Evolutionary conservation across 345 rosid species (phyloP).

Genomic region (Aquilaria yunnanensis): DNA sequence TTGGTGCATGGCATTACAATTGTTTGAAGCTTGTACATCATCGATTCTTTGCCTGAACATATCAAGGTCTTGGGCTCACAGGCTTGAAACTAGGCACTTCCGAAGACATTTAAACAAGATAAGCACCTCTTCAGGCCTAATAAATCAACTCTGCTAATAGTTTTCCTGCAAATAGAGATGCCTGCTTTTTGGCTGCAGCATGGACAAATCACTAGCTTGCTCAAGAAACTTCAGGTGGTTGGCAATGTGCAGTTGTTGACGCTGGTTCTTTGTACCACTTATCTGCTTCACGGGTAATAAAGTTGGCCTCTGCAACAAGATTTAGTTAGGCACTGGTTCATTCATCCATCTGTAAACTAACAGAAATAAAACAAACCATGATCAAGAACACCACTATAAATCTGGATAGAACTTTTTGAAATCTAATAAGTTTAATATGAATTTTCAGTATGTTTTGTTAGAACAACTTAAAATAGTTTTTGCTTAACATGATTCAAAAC

Average conservation of each 20-base stretch:
- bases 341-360: not conserved
- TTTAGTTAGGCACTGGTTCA: not conserved
- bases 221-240: conserved; percentile 25
- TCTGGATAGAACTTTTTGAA: not conserved
- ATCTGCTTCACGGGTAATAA: conserved; percentile 63
- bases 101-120: no score
- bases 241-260: conserved; percentile 28
- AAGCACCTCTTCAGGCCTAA: no score
- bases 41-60: no score
- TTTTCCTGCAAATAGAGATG: not conserved
- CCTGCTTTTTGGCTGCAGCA: not conserved
- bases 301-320: conserved; percentile 69
- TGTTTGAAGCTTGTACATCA: no score
- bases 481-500: no score
- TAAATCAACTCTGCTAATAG: not conserved
- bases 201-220: conserved; percentile 15
- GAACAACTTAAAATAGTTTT: no score
- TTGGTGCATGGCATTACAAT: conserved; percentile 2
- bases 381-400: not conserved
- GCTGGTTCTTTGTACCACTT: conserved; percentile 79
- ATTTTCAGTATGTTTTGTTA: no score
- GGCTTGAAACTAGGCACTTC: no score
- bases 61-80: no score
- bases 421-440: not conserved
- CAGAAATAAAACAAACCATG: no score